A percentile compares a stretch with the other conserved stretches of the same genome.
Evolutionary conservation across 163 green algal genomes (phyloP).

Genomic region (Scenedesmus sp.): DNA sequence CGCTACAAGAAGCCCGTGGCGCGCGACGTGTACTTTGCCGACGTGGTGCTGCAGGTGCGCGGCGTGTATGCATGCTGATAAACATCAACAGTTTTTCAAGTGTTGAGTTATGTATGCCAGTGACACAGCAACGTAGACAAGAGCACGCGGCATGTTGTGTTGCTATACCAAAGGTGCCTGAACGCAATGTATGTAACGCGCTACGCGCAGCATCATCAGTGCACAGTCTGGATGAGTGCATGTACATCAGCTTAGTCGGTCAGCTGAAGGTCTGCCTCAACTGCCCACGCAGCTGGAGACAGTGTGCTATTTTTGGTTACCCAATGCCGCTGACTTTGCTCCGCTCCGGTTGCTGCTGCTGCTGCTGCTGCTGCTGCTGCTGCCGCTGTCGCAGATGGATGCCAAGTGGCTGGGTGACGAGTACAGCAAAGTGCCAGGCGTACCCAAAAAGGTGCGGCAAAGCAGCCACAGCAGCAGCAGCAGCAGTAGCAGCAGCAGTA

Average conservation of each 20-base stretch:
- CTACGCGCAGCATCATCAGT: too few relatives aligned
- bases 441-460: constrained; percentile 12
- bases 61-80: neutral
- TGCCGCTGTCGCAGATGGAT: constrained; percentile 52
- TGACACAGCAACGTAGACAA: too few relatives aligned
- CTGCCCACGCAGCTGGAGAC: too few relatives aligned
- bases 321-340: neutral
- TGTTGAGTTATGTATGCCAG: too few relatives aligned
- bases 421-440: constrained; percentile 51
- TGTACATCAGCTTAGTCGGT: too few relatives aligned
- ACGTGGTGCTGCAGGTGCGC: constrained; percentile 51
- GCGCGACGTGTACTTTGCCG: constrained; percentile 46
- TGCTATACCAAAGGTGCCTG: too few relatives aligned
- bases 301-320: too few relatives aligned
- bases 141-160: too few relatives aligned
- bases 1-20: constrained; percentile 51
- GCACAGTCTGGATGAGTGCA: too few relatives aligned
- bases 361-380: neutral
- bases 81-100: too few relatives aligned
- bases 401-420: constrained; percentile 66
- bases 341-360: neutral
- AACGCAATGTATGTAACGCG: too few relatives aligned
- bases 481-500: neutral
- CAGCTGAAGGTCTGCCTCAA: too few relatives aligned
- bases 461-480: neutral